Conservation (phyloP, 441 rosid genomes). For the Capsella rubella region DNA sequence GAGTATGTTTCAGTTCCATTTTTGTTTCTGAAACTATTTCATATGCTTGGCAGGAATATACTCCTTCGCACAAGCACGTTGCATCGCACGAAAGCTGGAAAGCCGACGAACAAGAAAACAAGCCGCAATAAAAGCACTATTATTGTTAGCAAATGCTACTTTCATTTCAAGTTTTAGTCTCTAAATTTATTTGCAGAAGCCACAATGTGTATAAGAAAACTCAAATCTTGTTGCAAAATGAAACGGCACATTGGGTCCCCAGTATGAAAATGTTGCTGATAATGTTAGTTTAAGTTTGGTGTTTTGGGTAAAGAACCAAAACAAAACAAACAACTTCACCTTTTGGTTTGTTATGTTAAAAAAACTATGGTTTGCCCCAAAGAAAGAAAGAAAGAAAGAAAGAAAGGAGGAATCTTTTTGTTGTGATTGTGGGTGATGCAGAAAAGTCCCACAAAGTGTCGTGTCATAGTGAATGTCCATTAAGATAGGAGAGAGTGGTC, state of each 20-base stretch:
- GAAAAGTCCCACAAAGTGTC: constrained; percentile 43
- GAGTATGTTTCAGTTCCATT: background rate
- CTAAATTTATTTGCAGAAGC: constrained; percentile 47
- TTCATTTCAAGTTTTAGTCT: constrained; percentile 46
- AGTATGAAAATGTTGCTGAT: constrained; percentile 26
- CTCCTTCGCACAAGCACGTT: constrained; percentile 72
- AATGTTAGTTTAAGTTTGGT: constrained; percentile 31
- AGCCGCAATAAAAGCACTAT: constrained; percentile 42
- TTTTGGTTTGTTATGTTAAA: constrained; percentile 10
- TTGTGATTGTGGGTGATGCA: constrained; percentile 35
- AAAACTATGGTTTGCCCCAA: background rate
- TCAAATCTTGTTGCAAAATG: constrained; percentile 38
- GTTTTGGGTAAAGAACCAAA: constrained; percentile 10
- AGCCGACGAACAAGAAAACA: constrained; percentile 60
- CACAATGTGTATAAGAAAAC: constrained; percentile 47
- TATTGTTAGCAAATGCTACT: constrained; percentile 47
- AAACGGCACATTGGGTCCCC: constrained; percentile 37
- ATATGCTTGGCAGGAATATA: constrained; percentile 62
- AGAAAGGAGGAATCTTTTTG: constrained; percentile 36
- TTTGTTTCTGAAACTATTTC: background rate
- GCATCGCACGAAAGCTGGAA: constrained; percentile 95
- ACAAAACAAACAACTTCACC: background rate
- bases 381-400: constrained; percentile 26
- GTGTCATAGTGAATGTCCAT: constrained; percentile 42
- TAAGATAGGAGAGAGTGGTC: constrained; percentile 40